A percentile compares a stretch with the other conserved stretches of the same genome.
Conservation (phyloP, 148 eudicot species). For the Vaccinium darrowii region DNA sequence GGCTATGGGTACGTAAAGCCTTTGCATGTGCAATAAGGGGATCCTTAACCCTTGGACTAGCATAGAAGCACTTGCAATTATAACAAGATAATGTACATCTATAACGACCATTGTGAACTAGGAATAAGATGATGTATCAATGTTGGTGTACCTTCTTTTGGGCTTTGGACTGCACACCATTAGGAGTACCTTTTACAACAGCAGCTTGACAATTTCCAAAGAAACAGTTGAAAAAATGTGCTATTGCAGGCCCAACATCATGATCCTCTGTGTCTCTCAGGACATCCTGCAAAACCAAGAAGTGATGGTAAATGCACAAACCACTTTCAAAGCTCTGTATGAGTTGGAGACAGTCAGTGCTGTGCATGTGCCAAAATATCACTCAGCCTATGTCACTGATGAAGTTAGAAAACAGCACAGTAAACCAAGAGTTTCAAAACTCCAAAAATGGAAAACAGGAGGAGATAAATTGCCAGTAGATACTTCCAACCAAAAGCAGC, state of each 20-base stretch:
- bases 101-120: background rate
- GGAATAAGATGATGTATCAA: background rate
- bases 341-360: background rate
- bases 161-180: slow-evolving; percentile 37
- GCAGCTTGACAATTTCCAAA: slow-evolving; percentile 64
- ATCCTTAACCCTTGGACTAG: background rate
- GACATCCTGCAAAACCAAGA: slow-evolving; percentile 57
- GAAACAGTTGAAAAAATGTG: slow-evolving; percentile 87
- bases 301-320: background rate
- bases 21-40: background rate
- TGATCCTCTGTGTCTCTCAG: slow-evolving; percentile 89
- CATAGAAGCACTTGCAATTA: background rate
- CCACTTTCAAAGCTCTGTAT: background rate
- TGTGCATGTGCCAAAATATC: background rate
- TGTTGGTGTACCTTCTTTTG: slow-evolving; percentile 61
- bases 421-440: background rate
- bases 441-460: background rate
- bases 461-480: background rate
- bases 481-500: background rate
- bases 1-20: background rate
- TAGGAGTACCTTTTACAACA: slow-evolving; percentile 39
- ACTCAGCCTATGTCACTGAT: background rate
- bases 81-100: background rate
- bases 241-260: slow-evolving; percentile 66
- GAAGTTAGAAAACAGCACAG: background rate